These are phyloP conservation scores for Cardiospermum halicacabum DNA, from an alignment of 345 rosid genomes.

Conservation along the genomic window DNA sequence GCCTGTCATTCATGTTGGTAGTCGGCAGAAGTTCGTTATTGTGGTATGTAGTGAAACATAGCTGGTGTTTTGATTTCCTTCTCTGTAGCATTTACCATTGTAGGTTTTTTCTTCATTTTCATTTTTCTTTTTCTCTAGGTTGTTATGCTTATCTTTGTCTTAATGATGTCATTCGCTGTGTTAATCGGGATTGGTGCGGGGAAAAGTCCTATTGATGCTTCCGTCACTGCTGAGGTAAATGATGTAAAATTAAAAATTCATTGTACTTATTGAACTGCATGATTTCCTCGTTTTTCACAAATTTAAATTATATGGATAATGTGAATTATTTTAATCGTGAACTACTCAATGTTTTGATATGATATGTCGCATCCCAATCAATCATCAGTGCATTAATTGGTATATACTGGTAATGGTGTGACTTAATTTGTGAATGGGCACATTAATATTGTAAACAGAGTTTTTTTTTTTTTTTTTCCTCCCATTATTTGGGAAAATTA, in stretches of 20 bases:
- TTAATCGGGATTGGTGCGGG: slow-evolving; percentile 58
- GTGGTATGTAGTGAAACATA: slow-evolving; percentile 32
- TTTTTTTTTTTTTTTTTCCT: too few species aligned
- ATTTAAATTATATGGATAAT: neutral
- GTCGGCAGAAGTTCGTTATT: slow-evolving; percentile 56
- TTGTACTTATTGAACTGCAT: too few species aligned
- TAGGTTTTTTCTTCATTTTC: neutral
- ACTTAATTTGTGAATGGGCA: neutral
- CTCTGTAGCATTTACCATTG: neutral
- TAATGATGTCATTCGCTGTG: slow-evolving; percentile 45
- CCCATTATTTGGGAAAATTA: neutral
- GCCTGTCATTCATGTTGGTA: slow-evolving; percentile 44
- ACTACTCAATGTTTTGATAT: neutral
- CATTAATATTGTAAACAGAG: neutral
- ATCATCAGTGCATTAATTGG: neutral
- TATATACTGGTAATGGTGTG: neutral
- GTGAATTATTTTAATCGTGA: neutral
- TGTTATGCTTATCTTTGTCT: slow-evolving; percentile 36
- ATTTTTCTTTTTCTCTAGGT: slow-evolving; percentile 25
- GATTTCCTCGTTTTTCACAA: neutral
- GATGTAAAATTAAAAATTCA: neutral
- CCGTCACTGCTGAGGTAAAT: slow-evolving; percentile 42
- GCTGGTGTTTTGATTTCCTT: neutral
- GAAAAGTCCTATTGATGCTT: slow-evolving; percentile 41
- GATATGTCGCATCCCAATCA: neutral